phyloP scores from a whole-genome alignment of 1,284 basidiomycete species.

The Malassezia obtusa region DNA sequence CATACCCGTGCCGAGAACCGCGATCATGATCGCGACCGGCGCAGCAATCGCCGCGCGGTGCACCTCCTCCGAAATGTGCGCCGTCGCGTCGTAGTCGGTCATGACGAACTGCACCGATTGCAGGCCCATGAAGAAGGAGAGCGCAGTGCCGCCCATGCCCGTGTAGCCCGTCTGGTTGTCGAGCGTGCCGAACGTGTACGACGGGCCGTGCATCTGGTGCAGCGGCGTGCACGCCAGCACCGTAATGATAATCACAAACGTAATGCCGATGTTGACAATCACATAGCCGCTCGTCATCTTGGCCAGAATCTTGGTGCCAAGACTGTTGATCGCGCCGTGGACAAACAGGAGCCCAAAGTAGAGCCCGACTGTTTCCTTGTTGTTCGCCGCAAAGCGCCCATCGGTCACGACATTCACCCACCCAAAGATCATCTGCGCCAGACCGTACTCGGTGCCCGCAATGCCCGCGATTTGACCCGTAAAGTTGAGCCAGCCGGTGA shows the following conservation, averaged over 20 bases:
- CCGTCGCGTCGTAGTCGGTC: constrained; percentile 54
- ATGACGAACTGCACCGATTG: constrained; percentile 67
- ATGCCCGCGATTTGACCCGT: constrained; percentile 76
- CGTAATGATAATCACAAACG: constrained; percentile 62
- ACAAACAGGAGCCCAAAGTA: constrained; percentile 39
- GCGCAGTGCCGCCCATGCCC: constrained; percentile 64
- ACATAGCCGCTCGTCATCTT: constrained; percentile 69
- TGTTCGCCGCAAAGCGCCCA: constrained; percentile 24
- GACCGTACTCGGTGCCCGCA: constrained; percentile 76
- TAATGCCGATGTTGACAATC: constrained; percentile 67
- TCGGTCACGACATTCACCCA: constrained; percentile 51
- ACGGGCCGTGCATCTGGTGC: constrained; percentile 62
- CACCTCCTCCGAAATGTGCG: constrained; percentile 88
- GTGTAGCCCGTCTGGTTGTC: constrained; percentile 53
- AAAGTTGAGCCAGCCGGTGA: constrained; percentile 61
- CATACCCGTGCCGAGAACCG: constrained; percentile 54
- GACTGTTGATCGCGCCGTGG: constrained; percentile 57
- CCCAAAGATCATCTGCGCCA: constrained; percentile 78
- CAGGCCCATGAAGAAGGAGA: constrained; percentile 77
- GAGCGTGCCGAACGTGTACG: constrained; percentile 60
- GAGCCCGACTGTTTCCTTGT: constrained; percentile 30
- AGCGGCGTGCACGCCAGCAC: constrained; percentile 63
- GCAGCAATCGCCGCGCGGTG: constrained; percentile 74
- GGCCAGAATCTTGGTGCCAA: constrained; percentile 70
- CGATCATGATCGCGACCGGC: constrained; percentile 68